Percentiles rank a stretch among this genome's conserved stretches.
Conservation (phyloP, 176 grass and related monocot genomes). For the Carex pumila region DNA sequence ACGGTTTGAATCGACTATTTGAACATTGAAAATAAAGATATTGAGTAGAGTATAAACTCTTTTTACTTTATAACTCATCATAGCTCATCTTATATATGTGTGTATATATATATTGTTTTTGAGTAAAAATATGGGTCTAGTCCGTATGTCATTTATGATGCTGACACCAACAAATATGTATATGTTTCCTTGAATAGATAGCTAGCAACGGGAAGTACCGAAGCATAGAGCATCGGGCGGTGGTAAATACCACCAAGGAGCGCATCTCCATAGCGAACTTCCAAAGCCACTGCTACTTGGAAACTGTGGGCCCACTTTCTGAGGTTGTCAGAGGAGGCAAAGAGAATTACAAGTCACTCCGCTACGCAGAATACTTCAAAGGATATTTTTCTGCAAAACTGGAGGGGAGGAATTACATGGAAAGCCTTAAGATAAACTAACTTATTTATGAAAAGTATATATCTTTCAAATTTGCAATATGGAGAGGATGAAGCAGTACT, state of each 20-base stretch:
- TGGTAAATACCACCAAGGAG: constrained; percentile 21
- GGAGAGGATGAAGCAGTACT: too few species aligned
- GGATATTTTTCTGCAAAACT: constrained; percentile 28
- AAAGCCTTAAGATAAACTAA: constrained; percentile 34
- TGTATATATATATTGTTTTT: too few species aligned
- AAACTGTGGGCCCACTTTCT: constrained; percentile 36
- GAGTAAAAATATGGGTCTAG: too few species aligned
- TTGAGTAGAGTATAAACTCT: too few species aligned
- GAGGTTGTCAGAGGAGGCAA: constrained; percentile 16
- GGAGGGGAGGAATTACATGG: constrained; percentile 40
- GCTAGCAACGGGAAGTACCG: constrained; percentile 35
- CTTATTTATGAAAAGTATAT: constrained; percentile 26
- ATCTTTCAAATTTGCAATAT: too few species aligned
- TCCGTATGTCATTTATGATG: too few species aligned
- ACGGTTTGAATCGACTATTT: too few species aligned
- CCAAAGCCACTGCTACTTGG: constrained; percentile 3
- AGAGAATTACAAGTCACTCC: constrained; percentile 25
- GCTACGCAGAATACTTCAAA: constrained; percentile 32
- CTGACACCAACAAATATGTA: neutral
- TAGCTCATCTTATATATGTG: too few species aligned
- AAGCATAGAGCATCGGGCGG: constrained; percentile 35
- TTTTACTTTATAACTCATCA: too few species aligned
- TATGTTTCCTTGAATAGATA: constrained; percentile 24
- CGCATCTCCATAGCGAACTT: constrained; percentile 33
- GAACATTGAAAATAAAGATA: too few species aligned